Evolutionary conservation across 2,329 filamentous ascomycete species (phyloP), one percentile per base, ranked within the genome.

Genomic region (Botryosphaeria dothidea): DNA sequence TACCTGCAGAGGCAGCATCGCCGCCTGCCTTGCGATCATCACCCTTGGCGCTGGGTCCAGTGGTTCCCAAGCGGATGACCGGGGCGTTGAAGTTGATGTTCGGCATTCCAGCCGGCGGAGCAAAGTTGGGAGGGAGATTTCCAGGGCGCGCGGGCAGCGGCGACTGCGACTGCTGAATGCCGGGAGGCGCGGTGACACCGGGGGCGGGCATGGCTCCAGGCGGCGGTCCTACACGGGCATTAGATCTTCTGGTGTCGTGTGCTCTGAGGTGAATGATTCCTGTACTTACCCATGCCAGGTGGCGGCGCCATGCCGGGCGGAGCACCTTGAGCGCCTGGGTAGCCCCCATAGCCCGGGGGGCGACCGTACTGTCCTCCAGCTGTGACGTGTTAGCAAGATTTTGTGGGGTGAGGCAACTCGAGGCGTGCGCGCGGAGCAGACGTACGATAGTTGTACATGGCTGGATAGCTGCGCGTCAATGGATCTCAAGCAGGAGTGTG

Each of bases 81-180:
- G 94, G 93, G 38, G 95, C 95, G 73, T 92, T 96, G 83, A 98
- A 97, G 82, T 99, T 97, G 83, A 99, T 97, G 77, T 96, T 96
- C 60, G 94, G 93, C 85, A 97, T 92, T 75, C 95, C 97, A 58
- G 91, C 84, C 9, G 94, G 93, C 56, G 92, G 88, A 82, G 96
- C 92, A 80, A 97, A 97, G 78, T 88, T 92, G 66, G 89, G 83
- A 67, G 92, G 92, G 69, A 96, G 88, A 73, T 88, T 89, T 78
- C 86, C 91, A 76, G 91, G 91, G 83, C 91, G 89, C 81, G 89
- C 91, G 81, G 91, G 86, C 82, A 92, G 90, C 72, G 89, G 85
- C 75, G 84, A 84, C 78, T 87, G 91, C 74, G 88, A 84, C 82
- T 90, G 90, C 75, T 90, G 89, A 79, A 94, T 86, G 78, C 91